These are phyloP conservation scores for Xerophyta viscosa DNA, from an alignment of 106 monocot genomes.

Conservation along the genomic window DNA sequence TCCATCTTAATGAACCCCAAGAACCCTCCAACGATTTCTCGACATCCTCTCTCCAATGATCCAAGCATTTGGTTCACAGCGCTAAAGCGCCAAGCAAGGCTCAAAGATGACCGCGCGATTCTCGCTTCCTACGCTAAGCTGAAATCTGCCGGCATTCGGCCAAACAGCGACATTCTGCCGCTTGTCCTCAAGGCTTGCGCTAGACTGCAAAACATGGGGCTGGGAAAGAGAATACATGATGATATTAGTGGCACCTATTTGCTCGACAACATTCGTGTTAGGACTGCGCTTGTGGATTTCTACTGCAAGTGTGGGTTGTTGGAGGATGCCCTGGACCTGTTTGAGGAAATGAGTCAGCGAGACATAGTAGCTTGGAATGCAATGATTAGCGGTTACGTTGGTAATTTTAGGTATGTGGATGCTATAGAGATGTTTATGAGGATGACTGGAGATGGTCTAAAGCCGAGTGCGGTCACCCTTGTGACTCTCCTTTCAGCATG, in stretches of 20 bases:
- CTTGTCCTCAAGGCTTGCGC: conserved; percentile 24
- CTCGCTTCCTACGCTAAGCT: conserved; percentile 14
- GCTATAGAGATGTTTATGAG: conserved; percentile 11
- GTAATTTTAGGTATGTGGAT: conserved; percentile 10
- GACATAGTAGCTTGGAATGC: conserved; percentile 20
- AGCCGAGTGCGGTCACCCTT: conserved; percentile 15
- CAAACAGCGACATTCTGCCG: conserved; percentile 2
- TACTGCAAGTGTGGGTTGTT: conserved; percentile 22
- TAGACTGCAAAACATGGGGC: conserved; percentile 7
- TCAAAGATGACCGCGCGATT: conserved; percentile 22
- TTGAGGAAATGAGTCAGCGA: conserved; percentile 8
- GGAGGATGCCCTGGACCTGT: conserved; percentile 3
- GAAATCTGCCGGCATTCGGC: conserved; percentile 7
- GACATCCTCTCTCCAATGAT: not conserved
- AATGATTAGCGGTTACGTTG: conserved; percentile 11
- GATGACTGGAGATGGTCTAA: conserved; percentile 11
- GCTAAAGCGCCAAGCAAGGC: conserved; percentile 19
- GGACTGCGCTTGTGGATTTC: conserved; percentile 20
- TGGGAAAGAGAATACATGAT: conserved; percentile 15
- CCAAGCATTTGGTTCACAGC: conserved; percentile 11
- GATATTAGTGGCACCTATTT: not conserved
- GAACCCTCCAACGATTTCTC: not conserved
- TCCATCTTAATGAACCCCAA: too few relatives aligned
- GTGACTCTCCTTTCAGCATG: conserved; percentile 19
- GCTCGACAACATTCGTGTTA: conserved; percentile 2